Evolutionary conservation across 2,329 filamentous ascomycete species (phyloP).

Genomic region (Tricladium varicosporioides): DNA sequence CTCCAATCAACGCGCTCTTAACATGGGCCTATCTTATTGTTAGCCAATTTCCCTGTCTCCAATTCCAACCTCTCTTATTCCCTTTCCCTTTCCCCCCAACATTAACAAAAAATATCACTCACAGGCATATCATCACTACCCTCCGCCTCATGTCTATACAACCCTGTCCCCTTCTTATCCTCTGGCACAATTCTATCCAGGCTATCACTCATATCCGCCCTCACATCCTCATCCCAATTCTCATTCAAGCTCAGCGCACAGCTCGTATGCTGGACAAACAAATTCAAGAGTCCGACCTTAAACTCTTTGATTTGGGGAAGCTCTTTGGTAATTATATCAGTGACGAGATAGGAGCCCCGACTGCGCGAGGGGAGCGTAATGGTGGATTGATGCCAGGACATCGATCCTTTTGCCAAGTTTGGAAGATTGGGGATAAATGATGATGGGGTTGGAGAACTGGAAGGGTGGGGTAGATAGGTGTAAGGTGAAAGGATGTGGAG

Average conservation of each 20-base stretch:
- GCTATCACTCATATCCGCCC: slow-evolving; percentile 85
- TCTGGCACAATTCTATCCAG: slow-evolving; percentile 87
- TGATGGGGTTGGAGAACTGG: slow-evolving; percentile 11
- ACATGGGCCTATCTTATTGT: slow-evolving; percentile 68
- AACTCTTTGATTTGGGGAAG: slow-evolving; percentile 80
- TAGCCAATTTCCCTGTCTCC: not conserved
- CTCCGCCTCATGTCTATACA: slow-evolving; percentile 87
- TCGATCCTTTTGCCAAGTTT: no score
- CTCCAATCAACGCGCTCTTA: slow-evolving; percentile 85
- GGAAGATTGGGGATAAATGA: slow-evolving; percentile 9
- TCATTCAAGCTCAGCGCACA: slow-evolving; percentile 91
- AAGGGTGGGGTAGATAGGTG: slow-evolving; percentile 26
- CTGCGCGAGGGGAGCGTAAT: slow-evolving; percentile 74
- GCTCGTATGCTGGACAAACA: slow-evolving; percentile 94
- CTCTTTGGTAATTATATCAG: slow-evolving; percentile 66
- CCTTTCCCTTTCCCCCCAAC: not conserved
- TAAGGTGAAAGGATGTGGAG: slow-evolving; percentile 38
- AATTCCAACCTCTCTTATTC: no score
- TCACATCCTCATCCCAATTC: slow-evolving; percentile 84
- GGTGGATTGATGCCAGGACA: slow-evolving; percentile 82
- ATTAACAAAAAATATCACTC: slow-evolving; percentile 30
- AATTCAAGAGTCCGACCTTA: slow-evolving; percentile 80
- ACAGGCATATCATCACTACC: slow-evolving; percentile 93
- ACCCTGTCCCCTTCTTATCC: slow-evolving; percentile 63
- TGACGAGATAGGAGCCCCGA: slow-evolving; percentile 87